phyloP scores from a whole-genome alignment of 495 filamentous ascomycete species.

The Margaritispora aquatica region DNA sequence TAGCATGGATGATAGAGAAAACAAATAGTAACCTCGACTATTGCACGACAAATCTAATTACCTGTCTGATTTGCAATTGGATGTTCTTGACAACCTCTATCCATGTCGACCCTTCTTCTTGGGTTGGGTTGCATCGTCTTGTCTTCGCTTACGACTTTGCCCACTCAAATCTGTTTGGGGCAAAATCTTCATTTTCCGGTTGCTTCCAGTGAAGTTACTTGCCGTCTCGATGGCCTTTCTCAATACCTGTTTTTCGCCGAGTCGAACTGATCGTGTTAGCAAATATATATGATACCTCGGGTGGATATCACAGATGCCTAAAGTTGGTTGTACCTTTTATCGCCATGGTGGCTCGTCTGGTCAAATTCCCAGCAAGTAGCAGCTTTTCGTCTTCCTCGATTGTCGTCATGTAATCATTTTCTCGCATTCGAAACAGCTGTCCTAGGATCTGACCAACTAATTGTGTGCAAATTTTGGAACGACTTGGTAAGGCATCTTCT shows the following conservation, averaged over 20 bases:
- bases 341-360: constrained; percentile 55
- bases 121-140: constrained; percentile 18
- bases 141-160: constrained; percentile 34
- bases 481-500: constrained; percentile 32
- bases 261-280: no score
- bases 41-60: background rate
- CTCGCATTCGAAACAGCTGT: constrained; percentile 26
- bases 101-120: constrained; percentile 13
- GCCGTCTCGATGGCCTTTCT: constrained; percentile 36
- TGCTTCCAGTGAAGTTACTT: constrained; percentile 18
- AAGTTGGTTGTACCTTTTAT: no score
- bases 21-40: constrained; percentile 13
- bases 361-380: constrained; percentile 30
- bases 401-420: constrained; percentile 55
- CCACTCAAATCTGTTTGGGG: constrained; percentile 1
- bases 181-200: constrained; percentile 24
- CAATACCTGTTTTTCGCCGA: constrained; percentile 75
- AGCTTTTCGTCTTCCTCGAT: constrained; percentile 55
- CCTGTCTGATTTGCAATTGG: background rate
- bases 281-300: no score
- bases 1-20: constrained; percentile 23
- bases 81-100: background rate
- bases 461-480: constrained; percentile 35
- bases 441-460: constrained; percentile 32
- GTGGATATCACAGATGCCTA: no score